Conservation (phyloP, 2,329 filamentous ascomycete genomes). For the Nemania serpens region DNA sequence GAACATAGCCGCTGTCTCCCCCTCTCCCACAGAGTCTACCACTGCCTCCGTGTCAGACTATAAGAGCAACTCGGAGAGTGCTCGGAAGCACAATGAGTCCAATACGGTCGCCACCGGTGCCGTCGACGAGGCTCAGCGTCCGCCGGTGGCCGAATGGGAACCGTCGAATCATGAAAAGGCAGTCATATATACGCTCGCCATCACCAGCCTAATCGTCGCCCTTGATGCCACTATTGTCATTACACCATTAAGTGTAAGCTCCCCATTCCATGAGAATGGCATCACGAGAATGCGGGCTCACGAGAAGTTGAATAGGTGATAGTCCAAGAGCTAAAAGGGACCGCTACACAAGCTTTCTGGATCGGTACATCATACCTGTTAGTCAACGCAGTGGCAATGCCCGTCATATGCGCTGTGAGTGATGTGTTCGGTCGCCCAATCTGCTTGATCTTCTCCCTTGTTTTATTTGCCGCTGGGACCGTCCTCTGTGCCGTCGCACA, state of each 20-base stretch:
- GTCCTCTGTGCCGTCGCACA: slow-evolving; percentile 45
- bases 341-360: slow-evolving; percentile 38
- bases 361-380: slow-evolving; percentile 40
- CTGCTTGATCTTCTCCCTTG: slow-evolving; percentile 42
- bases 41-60: slow-evolving; percentile 25
- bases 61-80: not conserved
- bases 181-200: slow-evolving; percentile 35
- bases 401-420: slow-evolving; percentile 41
- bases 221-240: slow-evolving; percentile 36
- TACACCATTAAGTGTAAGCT: slow-evolving; percentile 30
- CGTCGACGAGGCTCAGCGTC: slow-evolving; percentile 19
- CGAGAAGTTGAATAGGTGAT: slow-evolving; percentile 27
- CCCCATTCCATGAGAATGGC: not conserved
- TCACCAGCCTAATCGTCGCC: slow-evolving; percentile 33
- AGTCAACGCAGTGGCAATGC: slow-evolving; percentile 39
- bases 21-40: slow-evolving; percentile 9
- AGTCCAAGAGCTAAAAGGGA: slow-evolving; percentile 28
- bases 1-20: not conserved
- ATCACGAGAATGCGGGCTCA: slow-evolving; percentile 5
- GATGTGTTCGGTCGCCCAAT: slow-evolving; percentile 44
- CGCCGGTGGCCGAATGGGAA: slow-evolving; percentile 25
- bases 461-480: slow-evolving; percentile 51
- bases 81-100: not conserved
- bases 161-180: slow-evolving; percentile 35
- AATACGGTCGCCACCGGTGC: not conserved